Conservation (phyloP, 2,329 filamentous ascomycete genomes). For the Conoideocrella luteorostrata region DNA sequence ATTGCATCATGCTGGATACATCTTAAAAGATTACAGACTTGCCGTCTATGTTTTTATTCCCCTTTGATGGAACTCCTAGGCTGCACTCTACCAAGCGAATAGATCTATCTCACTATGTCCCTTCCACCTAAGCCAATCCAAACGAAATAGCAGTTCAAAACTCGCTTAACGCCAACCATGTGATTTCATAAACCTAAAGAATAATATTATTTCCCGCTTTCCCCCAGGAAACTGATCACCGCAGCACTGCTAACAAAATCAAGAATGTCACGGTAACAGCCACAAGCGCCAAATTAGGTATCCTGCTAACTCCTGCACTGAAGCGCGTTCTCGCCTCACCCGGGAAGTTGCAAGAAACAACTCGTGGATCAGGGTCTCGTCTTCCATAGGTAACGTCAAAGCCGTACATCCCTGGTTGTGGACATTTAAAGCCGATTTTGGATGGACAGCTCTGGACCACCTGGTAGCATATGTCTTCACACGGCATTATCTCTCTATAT, state of each 20-base stretch:
- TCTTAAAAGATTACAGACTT: too few relatives aligned
- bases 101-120: too few relatives aligned
- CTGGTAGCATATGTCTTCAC: conserved; percentile 79
- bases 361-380: conserved; percentile 16
- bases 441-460: conserved; percentile 82
- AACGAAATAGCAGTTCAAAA: too few relatives aligned
- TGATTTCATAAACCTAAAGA: neutral
- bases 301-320: conserved; percentile 11
- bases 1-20: too few relatives aligned
- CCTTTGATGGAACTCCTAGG: too few relatives aligned
- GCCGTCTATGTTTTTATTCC: too few relatives aligned
- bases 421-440: conserved; percentile 69
- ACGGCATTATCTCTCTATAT: conserved; percentile 89
- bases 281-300: conserved; percentile 13
- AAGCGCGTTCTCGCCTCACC: conserved; percentile 27
- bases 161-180: too few relatives aligned
- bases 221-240: too few relatives aligned
- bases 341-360: conserved; percentile 31
- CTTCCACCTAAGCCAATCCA: too few relatives aligned
- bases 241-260: neutral
- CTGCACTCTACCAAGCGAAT: too few relatives aligned
- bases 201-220: neutral
- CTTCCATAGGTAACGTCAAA: conserved; percentile 31
- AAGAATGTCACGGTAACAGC: neutral
- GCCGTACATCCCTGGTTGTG: conserved; percentile 32